phyloP scores from a whole-genome alignment of 1,284 basidiomycete species.

The Papiliotrema terrestris region DNA sequence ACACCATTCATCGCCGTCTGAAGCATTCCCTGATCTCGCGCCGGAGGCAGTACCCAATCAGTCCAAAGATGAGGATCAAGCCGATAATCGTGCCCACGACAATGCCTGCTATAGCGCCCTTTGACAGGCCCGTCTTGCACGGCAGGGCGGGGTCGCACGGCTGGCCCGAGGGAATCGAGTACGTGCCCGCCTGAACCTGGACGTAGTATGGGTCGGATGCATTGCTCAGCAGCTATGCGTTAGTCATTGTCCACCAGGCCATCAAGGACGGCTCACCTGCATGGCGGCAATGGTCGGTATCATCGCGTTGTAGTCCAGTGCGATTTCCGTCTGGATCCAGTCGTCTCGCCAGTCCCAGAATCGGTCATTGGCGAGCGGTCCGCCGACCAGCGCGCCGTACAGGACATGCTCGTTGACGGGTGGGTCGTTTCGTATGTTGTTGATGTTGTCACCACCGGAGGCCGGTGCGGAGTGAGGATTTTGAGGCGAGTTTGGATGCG shows the following conservation, averaged over 20 bases:
- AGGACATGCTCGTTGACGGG: slow-evolving; percentile 66
- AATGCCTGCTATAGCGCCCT: slow-evolving; percentile 58
- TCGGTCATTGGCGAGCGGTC: slow-evolving; percentile 69
- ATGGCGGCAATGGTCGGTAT: slow-evolving; percentile 72
- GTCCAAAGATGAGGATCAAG: slow-evolving; percentile 57
- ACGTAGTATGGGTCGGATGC: slow-evolving; percentile 74
- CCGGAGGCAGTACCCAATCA: slow-evolving; percentile 50
- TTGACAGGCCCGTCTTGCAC: slow-evolving; percentile 56
- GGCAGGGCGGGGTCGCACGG: slow-evolving; percentile 73
- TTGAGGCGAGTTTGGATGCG: slow-evolving; percentile 80
- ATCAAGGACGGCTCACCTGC: slow-evolving; percentile 28
- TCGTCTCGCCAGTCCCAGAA: slow-evolving; percentile 75
- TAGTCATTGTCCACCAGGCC: neutral
- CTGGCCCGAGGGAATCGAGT: slow-evolving; percentile 61
- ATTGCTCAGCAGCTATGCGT: slow-evolving; percentile 21
- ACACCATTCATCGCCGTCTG: slow-evolving; percentile 1
- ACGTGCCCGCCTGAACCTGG: slow-evolving; percentile 62
- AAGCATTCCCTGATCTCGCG: slow-evolving; percentile 10
- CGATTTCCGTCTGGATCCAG: slow-evolving; percentile 41
- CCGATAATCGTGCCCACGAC: slow-evolving; percentile 67
- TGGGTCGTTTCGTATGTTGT: slow-evolving; percentile 67
- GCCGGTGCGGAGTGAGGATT: slow-evolving; percentile 87
- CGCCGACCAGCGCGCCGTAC: slow-evolving; percentile 84
- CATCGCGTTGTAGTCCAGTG: slow-evolving; percentile 70
- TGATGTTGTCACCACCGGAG: slow-evolving; percentile 66